Conservation (phyloP, 768 basidiomycete species). For the Macrocybe gigantea region DNA sequence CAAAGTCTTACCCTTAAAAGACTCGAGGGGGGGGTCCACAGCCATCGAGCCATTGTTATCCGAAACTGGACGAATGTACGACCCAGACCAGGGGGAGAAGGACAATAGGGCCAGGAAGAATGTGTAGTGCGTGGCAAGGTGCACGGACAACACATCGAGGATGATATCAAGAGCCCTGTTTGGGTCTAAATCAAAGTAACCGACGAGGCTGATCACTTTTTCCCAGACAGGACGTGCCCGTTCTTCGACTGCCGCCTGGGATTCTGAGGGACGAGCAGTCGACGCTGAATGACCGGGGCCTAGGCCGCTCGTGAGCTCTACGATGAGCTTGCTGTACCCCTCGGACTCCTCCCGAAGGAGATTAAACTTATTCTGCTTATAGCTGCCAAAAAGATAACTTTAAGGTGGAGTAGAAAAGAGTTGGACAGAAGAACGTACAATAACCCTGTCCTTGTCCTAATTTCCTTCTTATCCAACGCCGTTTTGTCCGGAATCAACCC, state of each 20-base stretch:
- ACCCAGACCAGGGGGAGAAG: constrained; percentile 81
- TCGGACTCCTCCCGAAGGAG: constrained; percentile 95
- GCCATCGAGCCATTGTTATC: constrained; percentile 28
- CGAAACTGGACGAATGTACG: constrained; percentile 28
- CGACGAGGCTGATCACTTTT: constrained; percentile 82
- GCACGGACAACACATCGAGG: constrained; percentile 82
- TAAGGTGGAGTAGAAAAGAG: constrained; percentile 1
- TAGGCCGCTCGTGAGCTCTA: constrained; percentile 73
- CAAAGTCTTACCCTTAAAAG: constrained; percentile 53
- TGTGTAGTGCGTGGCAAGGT: constrained; percentile 74
- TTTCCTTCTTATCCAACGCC: constrained; percentile 71
- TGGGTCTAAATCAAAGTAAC: constrained; percentile 96
- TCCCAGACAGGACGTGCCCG: constrained; percentile 73
- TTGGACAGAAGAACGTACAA: constrained; percentile 51
- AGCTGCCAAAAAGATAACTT: constrained; percentile 41
- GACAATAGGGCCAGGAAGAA: constrained; percentile 88
- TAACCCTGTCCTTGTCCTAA: constrained; percentile 71
- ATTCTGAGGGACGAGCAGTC: constrained; percentile 63
- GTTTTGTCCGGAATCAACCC: constrained; percentile 66
- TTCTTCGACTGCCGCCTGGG: constrained; percentile 48
- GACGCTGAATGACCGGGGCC: constrained; percentile 67
- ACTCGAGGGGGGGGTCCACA: constrained; percentile 28
- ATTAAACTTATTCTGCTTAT: constrained; percentile 98
- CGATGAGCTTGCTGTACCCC: constrained; percentile 90
- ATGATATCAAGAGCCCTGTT: constrained; percentile 91